Evolutionary conservation across 371 early-diverging fungal species (phyloP).

Genomic region (Furculomyces boomerangus): DNA sequence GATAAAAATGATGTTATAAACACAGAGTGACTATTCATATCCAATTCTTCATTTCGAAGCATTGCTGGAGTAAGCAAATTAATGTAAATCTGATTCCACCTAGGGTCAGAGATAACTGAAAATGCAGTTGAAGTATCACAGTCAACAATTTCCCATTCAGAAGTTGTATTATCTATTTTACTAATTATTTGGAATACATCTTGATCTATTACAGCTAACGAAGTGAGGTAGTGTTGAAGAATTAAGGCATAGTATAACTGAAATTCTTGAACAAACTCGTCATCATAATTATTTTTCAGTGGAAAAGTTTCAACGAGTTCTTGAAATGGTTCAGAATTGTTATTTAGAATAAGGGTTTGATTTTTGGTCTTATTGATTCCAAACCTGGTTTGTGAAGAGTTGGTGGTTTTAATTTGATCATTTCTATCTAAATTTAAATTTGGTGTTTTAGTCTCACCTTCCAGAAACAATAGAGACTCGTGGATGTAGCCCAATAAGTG

Average conservation of each 20-base stretch:
- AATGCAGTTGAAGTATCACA: too few relatives aligned
- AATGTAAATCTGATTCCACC: neutral
- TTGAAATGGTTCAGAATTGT: neutral
- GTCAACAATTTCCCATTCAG: neutral
- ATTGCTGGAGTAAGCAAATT: neutral
- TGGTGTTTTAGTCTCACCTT: too few relatives aligned
- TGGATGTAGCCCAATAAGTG: too few relatives aligned
- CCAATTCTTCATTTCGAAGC: neutral
- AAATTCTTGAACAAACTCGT: neutral
- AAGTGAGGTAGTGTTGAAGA: constrained; percentile 9
- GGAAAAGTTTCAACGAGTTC: neutral
- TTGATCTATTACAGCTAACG: constrained; percentile 1
- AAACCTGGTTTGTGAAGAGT: neutral
- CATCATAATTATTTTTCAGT: neutral
- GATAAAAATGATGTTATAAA: too few relatives aligned
- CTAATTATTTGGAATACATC: neutral
- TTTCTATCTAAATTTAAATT: neutral
- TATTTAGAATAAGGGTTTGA: neutral
- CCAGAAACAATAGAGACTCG: too few relatives aligned
- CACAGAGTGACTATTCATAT: too few relatives aligned
- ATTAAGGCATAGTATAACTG: constrained; percentile 2
- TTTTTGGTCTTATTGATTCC: neutral
- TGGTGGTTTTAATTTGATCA: neutral
- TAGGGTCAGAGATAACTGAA: neutral
- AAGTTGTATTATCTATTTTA: neutral